Evolutionary conservation across 345 rosid genomes (phyloP), one percentile per base, ranked within the genome.

Genomic region (Camelina laxa): DNA sequence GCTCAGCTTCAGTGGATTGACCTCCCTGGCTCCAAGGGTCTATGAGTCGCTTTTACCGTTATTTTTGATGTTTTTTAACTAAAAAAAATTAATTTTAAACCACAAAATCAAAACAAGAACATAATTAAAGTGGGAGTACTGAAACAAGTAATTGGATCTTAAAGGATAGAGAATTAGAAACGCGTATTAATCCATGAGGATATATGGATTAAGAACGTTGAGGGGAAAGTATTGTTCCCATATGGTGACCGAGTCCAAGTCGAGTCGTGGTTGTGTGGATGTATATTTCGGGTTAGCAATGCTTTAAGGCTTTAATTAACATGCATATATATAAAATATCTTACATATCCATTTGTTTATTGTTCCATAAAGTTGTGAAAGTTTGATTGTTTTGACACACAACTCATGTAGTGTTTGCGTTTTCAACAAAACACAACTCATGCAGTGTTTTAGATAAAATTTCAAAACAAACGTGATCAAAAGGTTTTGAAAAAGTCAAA

Each of bases 1-100:
- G 82, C 90, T 75, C 91, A 86, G 76, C 89, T 92, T 36, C 89
- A 88, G 21, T 95, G 99, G 98, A 89, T 90, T 31, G 85, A 89
- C 39, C 85, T 94, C 61, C 97, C 96, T 3, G 96, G 97, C 61
- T 78, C 82, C 69, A 85, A 72, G 79, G 88, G 87, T 33, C 77
- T 85, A 68, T 84, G 74, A 79, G 9, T 47, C 47, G 7, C 17
- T 41, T 3, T 27, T 19, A 10, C 44, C 47, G 1, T 22, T 55
- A 16, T 16, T 20, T 20, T 69, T 33, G 47, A 59, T 27, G 22
- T 30, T 41, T 60, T 67, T 36, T 35, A 6, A 6, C 4, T 27
- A 27, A 3, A 24, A 47, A 9, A 38, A 9, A 51, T 31, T 31
- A 30, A 20, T 4, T 6, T 50, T 39, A 24, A 67, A 67, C 54